Evolutionary conservation across 495 filamentous ascomycete species (phyloP).

Genomic region (Penicillium diatomitis): DNA sequence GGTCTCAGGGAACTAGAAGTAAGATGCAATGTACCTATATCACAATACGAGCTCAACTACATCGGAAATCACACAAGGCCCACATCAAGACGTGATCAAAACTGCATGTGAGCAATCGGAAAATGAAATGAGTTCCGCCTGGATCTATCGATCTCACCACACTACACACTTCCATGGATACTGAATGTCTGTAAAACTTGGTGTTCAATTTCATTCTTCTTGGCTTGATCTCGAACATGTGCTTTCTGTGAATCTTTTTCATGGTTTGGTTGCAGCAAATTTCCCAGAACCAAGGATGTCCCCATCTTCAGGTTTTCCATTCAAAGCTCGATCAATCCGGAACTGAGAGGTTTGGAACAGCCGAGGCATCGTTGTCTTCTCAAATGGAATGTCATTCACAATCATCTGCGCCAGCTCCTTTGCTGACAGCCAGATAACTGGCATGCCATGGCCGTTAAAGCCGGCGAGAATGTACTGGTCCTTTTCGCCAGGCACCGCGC

Average conservation of each 20-base stretch:
- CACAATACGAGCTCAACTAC: no score
- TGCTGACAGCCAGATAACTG: constrained; percentile 33
- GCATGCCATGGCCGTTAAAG: constrained; percentile 49
- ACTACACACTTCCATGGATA: no score
- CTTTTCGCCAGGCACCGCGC: constrained; percentile 31
- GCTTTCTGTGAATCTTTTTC: background rate
- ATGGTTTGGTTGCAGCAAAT: constrained; percentile 8
- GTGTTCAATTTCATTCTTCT: no score
- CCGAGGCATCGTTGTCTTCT: constrained; percentile 26
- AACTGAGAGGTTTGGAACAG: constrained; percentile 24
- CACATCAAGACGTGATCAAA: no score
- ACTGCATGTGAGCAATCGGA: no score
- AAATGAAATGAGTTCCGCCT: no score
- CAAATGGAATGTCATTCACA: constrained; percentile 18
- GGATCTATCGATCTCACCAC: no score
- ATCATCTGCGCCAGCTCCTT: constrained; percentile 42
- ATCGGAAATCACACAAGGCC: no score
- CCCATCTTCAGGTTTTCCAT: constrained; percentile 9
- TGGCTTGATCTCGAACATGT: background rate
- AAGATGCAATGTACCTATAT: background rate
- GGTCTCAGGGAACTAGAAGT: constrained; percentile 54
- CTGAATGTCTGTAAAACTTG: no score
- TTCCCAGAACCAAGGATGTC: constrained; percentile 13
- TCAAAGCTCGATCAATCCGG: constrained; percentile 10
- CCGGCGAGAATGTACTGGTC: constrained; percentile 41